Evolutionary conservation across 2,329 filamentous ascomycete genomes (phyloP).

Genomic region (Pseudogymnoascus sp.): DNA sequence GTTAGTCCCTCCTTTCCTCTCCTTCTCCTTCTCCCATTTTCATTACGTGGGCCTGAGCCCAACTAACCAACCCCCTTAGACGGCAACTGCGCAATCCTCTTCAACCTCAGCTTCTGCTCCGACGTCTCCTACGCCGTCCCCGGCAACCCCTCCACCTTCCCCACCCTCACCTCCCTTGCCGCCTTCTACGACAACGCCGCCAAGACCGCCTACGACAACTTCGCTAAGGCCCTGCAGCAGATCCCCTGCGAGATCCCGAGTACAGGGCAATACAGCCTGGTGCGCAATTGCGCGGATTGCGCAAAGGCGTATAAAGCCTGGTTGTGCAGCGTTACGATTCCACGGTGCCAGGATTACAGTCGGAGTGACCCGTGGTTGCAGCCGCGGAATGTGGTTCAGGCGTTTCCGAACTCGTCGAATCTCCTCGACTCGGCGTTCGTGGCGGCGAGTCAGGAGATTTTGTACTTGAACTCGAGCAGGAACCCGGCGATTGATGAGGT

Average conservation of each 20-base stretch:
- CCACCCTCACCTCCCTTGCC: constrained; percentile 54
- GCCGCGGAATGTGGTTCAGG: constrained; percentile 62
- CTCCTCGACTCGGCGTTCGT: constrained; percentile 34
- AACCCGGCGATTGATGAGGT: constrained; percentile 64
- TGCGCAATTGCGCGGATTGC: constrained; percentile 69
- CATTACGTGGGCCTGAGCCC: too few species aligned
- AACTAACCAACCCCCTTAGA: constrained; percentile 37
- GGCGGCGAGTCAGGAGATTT: constrained; percentile 17
- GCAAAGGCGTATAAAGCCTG: constrained; percentile 78
- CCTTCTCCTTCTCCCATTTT: background rate
- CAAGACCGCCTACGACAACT: constrained; percentile 61
- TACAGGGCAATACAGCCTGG: constrained; percentile 74
- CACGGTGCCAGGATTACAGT: constrained; percentile 80
- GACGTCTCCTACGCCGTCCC: constrained; percentile 89
- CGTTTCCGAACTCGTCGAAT: constrained; percentile 62
- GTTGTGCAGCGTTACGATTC: constrained; percentile 90
- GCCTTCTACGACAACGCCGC: constrained; percentile 75
- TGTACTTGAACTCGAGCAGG: constrained; percentile 49
- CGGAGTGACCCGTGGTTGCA: constrained; percentile 43
- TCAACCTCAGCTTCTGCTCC: constrained; percentile 80
- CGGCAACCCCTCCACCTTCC: constrained; percentile 59
- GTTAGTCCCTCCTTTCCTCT: constrained; percentile 40
- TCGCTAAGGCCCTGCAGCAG: constrained; percentile 74
- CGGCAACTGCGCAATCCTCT: constrained; percentile 78
- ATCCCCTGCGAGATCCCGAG: constrained; percentile 73